Evolutionary conservation across 345 rosid species (phyloP), one percentile per base, ranked within the genome.

Genomic region (Bruguiera parviflora): DNA sequence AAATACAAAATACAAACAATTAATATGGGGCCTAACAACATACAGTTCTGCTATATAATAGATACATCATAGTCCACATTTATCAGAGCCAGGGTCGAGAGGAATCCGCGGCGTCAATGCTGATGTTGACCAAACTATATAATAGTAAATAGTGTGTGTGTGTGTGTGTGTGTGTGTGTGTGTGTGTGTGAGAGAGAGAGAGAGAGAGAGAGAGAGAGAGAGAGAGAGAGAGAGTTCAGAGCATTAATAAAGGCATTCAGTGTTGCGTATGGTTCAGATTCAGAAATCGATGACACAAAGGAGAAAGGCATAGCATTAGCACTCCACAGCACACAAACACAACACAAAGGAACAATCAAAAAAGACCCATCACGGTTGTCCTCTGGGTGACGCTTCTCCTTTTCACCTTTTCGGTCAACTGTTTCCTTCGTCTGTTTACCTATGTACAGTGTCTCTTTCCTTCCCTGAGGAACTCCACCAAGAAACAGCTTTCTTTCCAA

Each of bases 201-300:
- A 4, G 67, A 51, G 63, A 57, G 65, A 53, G 67, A 66, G 65
- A 61, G 39, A 65, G 63, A 73, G 61, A 28, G 49, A 37, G 39
- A 21, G 8, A 37, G 21, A 6, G 67, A 69, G 71, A 57, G 43
- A 76, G 77, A 72, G 70, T 80, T 67, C 67, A 80, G 80, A 57
- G 31, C 84, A 80, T 73, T 80, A 70, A 80, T 80, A 74, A 80
- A 70, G 70, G 74, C 74, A 64, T 82, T 65, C 75, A 76, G 71
- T 71, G 84, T 73, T 76, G 64, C 80, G 69, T 81, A 72, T 69
- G 66, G 61, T 22, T 32, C 55, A 49, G 79, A 77, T 77, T 75
- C 82, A 65, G 82, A 77, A 79, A 73, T 75, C 79, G 82, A 79
- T 75, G 84, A 73, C 87, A 81, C 58, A 63, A 77, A 71, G 66